These are phyloP conservation scores for Gyromitra esculenta DNA, from an alignment of 2,329 filamentous ascomycete species.

Conservation along the genomic window DNA sequence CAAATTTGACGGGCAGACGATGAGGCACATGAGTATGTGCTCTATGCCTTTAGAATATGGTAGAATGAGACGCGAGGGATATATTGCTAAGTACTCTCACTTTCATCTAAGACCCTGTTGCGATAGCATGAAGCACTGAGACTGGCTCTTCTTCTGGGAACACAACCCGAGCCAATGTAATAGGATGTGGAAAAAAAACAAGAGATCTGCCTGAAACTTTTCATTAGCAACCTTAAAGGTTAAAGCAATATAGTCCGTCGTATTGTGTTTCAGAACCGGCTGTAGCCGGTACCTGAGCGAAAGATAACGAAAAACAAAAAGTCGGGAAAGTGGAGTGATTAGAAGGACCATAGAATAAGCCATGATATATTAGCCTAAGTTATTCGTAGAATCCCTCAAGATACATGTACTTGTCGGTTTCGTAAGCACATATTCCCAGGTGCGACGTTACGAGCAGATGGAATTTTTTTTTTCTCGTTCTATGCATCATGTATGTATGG, in stretches of 20 bases:
- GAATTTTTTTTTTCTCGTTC: background rate
- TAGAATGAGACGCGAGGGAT: background rate
- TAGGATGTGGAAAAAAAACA: background rate
- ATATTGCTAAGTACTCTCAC: background rate
- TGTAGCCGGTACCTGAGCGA: background rate
- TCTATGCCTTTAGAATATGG: background rate
- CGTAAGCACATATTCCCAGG: constrained; percentile 10
- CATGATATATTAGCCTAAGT: background rate
- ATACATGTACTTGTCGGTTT: background rate
- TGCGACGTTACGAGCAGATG: background rate
- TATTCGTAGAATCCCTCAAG: constrained; percentile 18
- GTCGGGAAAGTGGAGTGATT: constrained; percentile 25
- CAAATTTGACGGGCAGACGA: background rate
- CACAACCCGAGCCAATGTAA: background rate
- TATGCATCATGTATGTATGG: background rate
- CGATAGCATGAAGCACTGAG: background rate
- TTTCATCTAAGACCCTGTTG: background rate
- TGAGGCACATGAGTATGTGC: constrained; percentile 8
- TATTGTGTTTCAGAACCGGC: background rate
- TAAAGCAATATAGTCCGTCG: background rate
- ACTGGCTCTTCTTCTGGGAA: background rate
- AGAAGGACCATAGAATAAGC: background rate
- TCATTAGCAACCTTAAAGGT: background rate
- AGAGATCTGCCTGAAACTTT: background rate
- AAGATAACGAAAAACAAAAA: constrained; percentile 9